Conservation (phyloP, 768 basidiomycete genomes). For the Chalciporus pseudorubinellus region DNA sequence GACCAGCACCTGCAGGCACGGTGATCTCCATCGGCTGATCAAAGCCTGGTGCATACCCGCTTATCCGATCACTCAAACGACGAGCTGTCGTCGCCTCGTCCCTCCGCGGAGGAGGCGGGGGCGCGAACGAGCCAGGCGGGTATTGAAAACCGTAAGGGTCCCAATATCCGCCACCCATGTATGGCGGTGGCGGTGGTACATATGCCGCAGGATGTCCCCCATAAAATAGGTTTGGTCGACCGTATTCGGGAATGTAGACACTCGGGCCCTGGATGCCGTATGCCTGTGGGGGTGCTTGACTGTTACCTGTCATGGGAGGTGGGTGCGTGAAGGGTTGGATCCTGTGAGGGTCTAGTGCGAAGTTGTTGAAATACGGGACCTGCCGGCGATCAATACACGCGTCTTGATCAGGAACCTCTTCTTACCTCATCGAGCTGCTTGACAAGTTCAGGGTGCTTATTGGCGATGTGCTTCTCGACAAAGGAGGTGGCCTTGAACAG, state of each 20-base stretch:
- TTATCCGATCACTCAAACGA: slow-evolving; percentile 76
- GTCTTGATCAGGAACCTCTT: slow-evolving; percentile 9
- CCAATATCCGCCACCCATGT: slow-evolving; percentile 42
- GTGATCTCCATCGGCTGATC: slow-evolving; percentile 41
- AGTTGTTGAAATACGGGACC: slow-evolving; percentile 93
- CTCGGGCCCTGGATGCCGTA: slow-evolving; percentile 71
- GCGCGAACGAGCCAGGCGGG: slow-evolving; percentile 35
- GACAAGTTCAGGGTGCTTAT: slow-evolving; percentile 88
- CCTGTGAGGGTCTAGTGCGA: slow-evolving; percentile 92
- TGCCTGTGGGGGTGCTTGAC: slow-evolving; percentile 79
- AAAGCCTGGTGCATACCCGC: slow-evolving; percentile 62
- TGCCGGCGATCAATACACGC: slow-evolving; percentile 33
- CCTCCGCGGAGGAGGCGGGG: slow-evolving; percentile 45
- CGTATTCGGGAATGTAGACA: slow-evolving; percentile 49
- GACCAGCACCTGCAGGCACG: slow-evolving; percentile 64
- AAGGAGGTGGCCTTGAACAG: slow-evolving; percentile 97
- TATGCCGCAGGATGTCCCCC: slow-evolving; percentile 36
- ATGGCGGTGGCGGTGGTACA: slow-evolving; percentile 36
- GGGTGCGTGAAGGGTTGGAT: slow-evolving; percentile 84
- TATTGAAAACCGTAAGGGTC: slow-evolving; percentile 46
- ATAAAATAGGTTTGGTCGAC: slow-evolving; percentile 39
- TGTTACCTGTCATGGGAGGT: slow-evolving; percentile 63
- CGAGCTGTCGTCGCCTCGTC: slow-evolving; percentile 59
- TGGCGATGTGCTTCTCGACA: slow-evolving; percentile 95
- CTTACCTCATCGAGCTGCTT: slow-evolving; percentile 82